Conservation (phyloP, 305 asterid species). For the Euphrasia arctica region DNA sequence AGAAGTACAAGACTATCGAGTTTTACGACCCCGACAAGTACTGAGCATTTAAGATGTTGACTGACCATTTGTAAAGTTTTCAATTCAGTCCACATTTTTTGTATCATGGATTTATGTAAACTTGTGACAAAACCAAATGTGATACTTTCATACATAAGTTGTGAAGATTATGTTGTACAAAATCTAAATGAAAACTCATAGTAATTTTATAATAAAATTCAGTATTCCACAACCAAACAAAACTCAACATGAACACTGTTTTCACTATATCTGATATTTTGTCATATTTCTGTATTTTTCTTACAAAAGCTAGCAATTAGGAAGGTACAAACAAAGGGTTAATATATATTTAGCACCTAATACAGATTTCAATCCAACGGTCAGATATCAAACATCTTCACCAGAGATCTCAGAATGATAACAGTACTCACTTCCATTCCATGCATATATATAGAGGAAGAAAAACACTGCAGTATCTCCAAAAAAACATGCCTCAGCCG, state of each 20-base stretch:
- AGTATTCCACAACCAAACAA: neutral
- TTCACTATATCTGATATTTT: neutral
- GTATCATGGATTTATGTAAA: neutral
- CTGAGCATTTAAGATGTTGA: slow-evolving; percentile 21
- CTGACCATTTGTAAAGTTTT: slow-evolving; percentile 25
- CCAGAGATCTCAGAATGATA: neutral
- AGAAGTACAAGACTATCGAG: slow-evolving; percentile 82
- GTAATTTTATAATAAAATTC: too few species aligned
- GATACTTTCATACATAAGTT: too few species aligned
- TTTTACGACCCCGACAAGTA: slow-evolving; percentile 50
- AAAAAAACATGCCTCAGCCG: neutral
- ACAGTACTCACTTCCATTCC: slow-evolving; percentile 5
- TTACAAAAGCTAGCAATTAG: slow-evolving; percentile 10
- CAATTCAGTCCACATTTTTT: neutral
- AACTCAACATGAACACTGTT: slow-evolving; percentile 3
- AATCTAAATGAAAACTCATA: too few species aligned
- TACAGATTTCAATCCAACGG: slow-evolving; percentile 5
- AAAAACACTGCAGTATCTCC: neutral
- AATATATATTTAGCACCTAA: neutral
- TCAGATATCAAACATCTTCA: slow-evolving; percentile 3
- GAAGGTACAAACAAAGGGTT: neutral
- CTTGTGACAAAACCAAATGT: too few species aligned
- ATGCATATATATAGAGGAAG: neutral
- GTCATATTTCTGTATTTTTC: neutral
- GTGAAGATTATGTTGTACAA: too few species aligned